Evolutionary conservation across 2,329 filamentous ascomycete genomes (phyloP).

Genomic region (Penicillium sp.): DNA sequence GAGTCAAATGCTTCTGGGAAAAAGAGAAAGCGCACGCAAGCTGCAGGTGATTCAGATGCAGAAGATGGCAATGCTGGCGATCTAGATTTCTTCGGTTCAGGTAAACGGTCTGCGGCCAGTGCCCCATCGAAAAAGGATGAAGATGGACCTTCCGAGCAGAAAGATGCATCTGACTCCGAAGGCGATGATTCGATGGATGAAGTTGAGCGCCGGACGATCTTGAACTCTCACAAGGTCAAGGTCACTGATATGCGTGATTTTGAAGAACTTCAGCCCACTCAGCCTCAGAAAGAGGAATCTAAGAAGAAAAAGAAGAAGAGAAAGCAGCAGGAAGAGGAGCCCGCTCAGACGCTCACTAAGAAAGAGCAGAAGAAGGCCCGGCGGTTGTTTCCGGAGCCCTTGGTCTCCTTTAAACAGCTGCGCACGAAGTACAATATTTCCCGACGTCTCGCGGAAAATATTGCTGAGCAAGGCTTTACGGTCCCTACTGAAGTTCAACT

Average conservation of each 20-base stretch:
- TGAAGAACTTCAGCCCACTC: conserved; percentile 28
- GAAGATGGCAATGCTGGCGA: conserved; percentile 23
- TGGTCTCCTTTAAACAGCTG: conserved; percentile 68
- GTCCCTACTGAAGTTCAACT: conserved; percentile 91
- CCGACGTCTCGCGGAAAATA: conserved; percentile 63
- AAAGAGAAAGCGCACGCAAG: conserved; percentile 39
- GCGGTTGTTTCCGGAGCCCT: conserved; percentile 66
- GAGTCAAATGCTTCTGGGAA: conserved; percentile 24
- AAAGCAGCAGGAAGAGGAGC: conserved; percentile 38
- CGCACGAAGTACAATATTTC: conserved; percentile 64
- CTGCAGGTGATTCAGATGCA: conserved; percentile 16
- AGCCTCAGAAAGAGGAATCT: conserved; percentile 30
- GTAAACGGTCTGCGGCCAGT: conserved; percentile 20
- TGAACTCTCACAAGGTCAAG: conserved; percentile 76
- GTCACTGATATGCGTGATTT: conserved; percentile 61
- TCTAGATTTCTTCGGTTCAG: conserved; percentile 33
- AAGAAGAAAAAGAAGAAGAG: conserved; percentile 54
- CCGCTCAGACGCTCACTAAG: conserved; percentile 35
- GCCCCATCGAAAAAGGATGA: no score
- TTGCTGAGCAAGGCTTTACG: conserved; percentile 73
- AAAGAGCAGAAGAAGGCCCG: conserved; percentile 45
- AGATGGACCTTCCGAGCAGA: no score
- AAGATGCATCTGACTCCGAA: no score
- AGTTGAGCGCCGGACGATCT: conserved; percentile 62
- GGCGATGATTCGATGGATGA: conserved; percentile 47